A percentile compares a stretch with the other conserved stretches of the same genome.
Evolutionary conservation across 2,329 filamentous ascomycete species (phyloP).

Genomic region (Xylaria sp.): DNA sequence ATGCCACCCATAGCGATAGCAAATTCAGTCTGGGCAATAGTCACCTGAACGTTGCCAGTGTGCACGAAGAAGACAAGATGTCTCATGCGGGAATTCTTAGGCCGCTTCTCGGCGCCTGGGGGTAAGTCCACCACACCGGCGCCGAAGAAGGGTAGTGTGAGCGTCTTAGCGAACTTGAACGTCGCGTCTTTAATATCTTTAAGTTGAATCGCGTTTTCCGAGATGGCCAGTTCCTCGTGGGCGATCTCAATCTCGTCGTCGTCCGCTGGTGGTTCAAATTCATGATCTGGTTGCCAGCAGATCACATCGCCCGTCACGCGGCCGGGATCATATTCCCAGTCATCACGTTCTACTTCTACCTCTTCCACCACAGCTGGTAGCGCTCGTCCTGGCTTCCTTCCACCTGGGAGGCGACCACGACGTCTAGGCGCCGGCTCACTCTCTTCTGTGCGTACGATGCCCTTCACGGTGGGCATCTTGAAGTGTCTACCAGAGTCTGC

Average conservation of each 20-base stretch:
- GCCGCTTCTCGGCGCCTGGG: slow-evolving; percentile 82
- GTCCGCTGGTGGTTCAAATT: slow-evolving; percentile 63
- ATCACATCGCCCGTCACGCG: slow-evolving; percentile 72
- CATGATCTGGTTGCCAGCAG: slow-evolving; percentile 70
- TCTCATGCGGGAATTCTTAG: slow-evolving; percentile 95
- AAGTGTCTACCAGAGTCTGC: slow-evolving; percentile 61
- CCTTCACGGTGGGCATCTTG: slow-evolving; percentile 77
- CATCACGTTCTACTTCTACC: slow-evolving; percentile 68
- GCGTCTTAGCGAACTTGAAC: slow-evolving; percentile 90
- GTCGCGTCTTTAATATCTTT: slow-evolving; percentile 71
- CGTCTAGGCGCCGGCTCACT: slow-evolving; percentile 48
- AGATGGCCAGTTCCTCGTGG: slow-evolving; percentile 68
- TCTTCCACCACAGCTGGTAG: slow-evolving; percentile 54
- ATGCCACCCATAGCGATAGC: slow-evolving; percentile 87
- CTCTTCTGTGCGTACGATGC: slow-evolving; percentile 80
- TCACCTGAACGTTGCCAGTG: slow-evolving; percentile 82
- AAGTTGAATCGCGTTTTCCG: slow-evolving; percentile 66
- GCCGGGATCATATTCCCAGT: slow-evolving; percentile 78
- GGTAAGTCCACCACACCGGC: slow-evolving; percentile 91
- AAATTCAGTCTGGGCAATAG: slow-evolving; percentile 79
- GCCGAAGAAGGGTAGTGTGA: slow-evolving; percentile 86
- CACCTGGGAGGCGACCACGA: slow-evolving; percentile 42
- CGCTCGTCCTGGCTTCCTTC: slow-evolving; percentile 30
- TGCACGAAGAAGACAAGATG: slow-evolving; percentile 97
- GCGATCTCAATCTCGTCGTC: slow-evolving; percentile 66